A percentile compares a stretch with the other conserved stretches of the same genome.
Evolutionary conservation across 345 rosid species (phyloP).

Genomic region (Citrus mangshanensis): DNA sequence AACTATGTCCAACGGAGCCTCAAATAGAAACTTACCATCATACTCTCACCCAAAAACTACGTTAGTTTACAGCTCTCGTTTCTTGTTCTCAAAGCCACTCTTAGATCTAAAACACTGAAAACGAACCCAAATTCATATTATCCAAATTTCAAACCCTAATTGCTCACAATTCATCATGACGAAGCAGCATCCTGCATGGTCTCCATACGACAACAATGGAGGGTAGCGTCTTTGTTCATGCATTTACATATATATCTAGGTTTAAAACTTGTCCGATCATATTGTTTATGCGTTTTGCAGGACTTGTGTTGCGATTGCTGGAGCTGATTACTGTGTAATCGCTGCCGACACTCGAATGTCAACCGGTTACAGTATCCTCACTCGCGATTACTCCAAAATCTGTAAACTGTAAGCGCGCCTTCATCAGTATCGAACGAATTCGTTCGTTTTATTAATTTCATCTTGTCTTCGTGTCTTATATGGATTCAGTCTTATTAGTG

Average conservation of each 20-base stretch:
- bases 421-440: not conserved
- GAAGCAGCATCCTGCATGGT: constrained; percentile 79
- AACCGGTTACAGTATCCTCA: constrained; percentile 82
- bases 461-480: not conserved
- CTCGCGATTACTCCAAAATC: constrained; percentile 90
- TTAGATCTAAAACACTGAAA: constrained; percentile 22
- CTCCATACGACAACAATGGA: constrained; percentile 98
- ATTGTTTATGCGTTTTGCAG: constrained; percentile 29
- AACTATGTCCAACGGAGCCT: no score
- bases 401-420: constrained; percentile 56
- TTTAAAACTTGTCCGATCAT: not conserved
- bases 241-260: not conserved
- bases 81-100: constrained; percentile 38
- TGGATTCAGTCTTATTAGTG: not conserved
- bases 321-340: constrained; percentile 89
- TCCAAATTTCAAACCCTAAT: constrained; percentile 2
- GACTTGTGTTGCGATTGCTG: constrained; percentile 91
- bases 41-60: not conserved
- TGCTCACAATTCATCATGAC: constrained; percentile 41
- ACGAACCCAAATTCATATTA: not conserved
- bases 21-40: not conserved
- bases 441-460: not conserved
- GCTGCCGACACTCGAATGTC: constrained; percentile 99
- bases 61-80: not conserved
- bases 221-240: constrained; percentile 44